Base-by-base conservation (phyloP, 2,329 filamentous ascomycete genomes). In the Chaetothyriales sp. region DNA sequence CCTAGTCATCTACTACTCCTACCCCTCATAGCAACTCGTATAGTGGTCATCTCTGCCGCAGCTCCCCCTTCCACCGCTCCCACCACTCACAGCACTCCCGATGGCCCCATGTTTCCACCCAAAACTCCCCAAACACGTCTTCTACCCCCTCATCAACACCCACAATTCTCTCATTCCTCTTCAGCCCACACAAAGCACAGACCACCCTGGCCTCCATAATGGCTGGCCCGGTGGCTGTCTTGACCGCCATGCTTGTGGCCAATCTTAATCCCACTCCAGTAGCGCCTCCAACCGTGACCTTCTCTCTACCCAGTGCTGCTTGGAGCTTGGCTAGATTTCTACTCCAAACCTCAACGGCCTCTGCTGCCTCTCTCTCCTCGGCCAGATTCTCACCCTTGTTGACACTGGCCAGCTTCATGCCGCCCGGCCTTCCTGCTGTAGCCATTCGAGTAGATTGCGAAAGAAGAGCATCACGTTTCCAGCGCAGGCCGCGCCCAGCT, bases 51-150 rank as follows among this genome's bases (percentile, higher is more conserved):
- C n/a, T 77, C 61, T 85, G 83, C 57, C 80, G 78, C 58, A 95
- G 70, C 53, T 75, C 74, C 50, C 74, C 74, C 66, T 86, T 85
- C 66, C 94, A 83, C 60, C 83, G 75, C 54, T 83, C 71, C 90
- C 90, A 97, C 63, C 95, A 95, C 56, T 85, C 83, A 65, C 80
- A 80, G 68, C 90, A 97, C 18, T 80, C 78, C 56, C 79, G 73
- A 67, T 89, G 85, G 0, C 84, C 87, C 84, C 88, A 89, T 66
- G 90, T 83, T 46, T 95, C 89, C 44, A 85, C 74, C 90, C 90
- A 97, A 87, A 89, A 97, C 70, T 97, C 90, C 10, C 88, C 89
- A 72, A 95, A 95, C 65, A 85, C 89, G 66, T 97, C 90, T 61
- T 90, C 82, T 3, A 10, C 25, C 7, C 94, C 80, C 22, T 82